Percentiles rank a stretch among this genome's conserved stretches.
phyloP scores from a whole-genome alignment of 805 yeast genomes.

The Candida germanica region DNA sequence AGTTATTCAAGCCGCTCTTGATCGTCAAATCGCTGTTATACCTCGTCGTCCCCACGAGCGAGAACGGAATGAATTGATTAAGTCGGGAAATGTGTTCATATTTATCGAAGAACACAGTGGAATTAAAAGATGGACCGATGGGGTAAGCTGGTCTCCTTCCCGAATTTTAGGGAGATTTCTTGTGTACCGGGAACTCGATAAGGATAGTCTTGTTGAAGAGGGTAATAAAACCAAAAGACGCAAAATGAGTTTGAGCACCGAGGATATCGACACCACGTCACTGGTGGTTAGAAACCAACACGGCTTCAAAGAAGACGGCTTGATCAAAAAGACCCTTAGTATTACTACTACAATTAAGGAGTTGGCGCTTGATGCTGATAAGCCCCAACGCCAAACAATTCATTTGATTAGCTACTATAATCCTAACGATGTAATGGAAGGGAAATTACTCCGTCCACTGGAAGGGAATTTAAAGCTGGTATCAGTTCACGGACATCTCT shows the following conservation, averaged over 20 bases:
- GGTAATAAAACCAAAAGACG: constrained; percentile 40
- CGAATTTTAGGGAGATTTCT: constrained; percentile 82
- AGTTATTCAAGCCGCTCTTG: constrained; percentile 74
- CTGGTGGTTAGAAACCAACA: constrained; percentile 31
- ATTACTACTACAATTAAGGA: constrained; percentile 45
- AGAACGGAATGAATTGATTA: constrained; percentile 64
- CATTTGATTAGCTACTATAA: constrained; percentile 80
- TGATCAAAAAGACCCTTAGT: constrained; percentile 80
- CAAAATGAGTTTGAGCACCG: constrained; percentile 7
- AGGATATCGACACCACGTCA: constrained; percentile 35
- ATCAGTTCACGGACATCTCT: constrained; percentile 44
- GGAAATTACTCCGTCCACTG: constrained; percentile 56
- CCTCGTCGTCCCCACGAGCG: constrained; percentile 79
- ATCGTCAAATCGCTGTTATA: constrained; percentile 57
- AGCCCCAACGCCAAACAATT: constrained; percentile 42
- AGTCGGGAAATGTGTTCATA: constrained; percentile 78
- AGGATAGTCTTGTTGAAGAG: constrained; percentile 18
- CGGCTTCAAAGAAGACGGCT: constrained; percentile 66
- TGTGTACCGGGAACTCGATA: constrained; percentile 67
- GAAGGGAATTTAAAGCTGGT: constrained; percentile 51
- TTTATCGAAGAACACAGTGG: constrained; percentile 80
- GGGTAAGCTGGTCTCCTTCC: constrained; percentile 92
- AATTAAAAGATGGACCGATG: constrained; percentile 95
- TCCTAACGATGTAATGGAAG: constrained; percentile 66
- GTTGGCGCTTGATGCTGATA: constrained; percentile 20